Percentiles rank a stretch among this genome's conserved stretches.
Conservation (phyloP, 192 early-diverging fungal genomes). For the Mortierella claussenii region DNA sequence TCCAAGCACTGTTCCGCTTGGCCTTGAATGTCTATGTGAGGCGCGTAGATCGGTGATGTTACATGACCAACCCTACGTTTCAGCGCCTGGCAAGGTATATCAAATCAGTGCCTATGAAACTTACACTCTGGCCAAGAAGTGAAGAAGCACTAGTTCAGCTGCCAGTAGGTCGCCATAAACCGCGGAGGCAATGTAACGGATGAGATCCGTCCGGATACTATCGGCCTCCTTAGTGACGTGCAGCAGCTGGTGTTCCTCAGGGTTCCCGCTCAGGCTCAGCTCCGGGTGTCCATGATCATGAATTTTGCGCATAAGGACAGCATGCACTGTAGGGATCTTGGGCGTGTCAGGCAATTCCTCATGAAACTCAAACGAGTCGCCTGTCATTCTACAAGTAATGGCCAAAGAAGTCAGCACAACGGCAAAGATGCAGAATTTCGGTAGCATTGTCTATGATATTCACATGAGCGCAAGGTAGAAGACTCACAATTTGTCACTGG, state of each 20-base stretch:
- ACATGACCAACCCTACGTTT: too few species aligned
- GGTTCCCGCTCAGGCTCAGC: constrained; percentile 24
- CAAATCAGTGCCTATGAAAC: too few species aligned
- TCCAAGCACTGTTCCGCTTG: constrained; percentile 67
- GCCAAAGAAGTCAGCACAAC: background rate
- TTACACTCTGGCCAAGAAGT: constrained; percentile 73
- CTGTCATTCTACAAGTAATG: constrained; percentile 9
- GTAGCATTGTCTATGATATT: background rate
- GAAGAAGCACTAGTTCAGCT: constrained; percentile 75
- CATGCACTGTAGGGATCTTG: constrained; percentile 60
- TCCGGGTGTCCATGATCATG: constrained; percentile 50
- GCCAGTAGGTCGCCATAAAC: constrained; percentile 72
- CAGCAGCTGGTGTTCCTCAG: constrained; percentile 6
- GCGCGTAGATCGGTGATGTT: too few species aligned
- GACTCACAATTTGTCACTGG: constrained; percentile 42
- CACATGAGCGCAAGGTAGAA: too few species aligned
- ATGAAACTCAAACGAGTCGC: constrained; percentile 47
- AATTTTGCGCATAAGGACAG: constrained; percentile 58
- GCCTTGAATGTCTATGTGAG: constrained; percentile 57
- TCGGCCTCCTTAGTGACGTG: constrained; percentile 14
- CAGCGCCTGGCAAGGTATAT: too few species aligned
- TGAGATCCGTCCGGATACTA: constrained; percentile 49
- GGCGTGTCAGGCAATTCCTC: constrained; percentile 26
- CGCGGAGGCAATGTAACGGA: constrained; percentile 67
- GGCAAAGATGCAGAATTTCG: background rate